phyloP scores from a whole-genome alignment of 495 filamentous ascomycete genomes.

The Podospora pseudopauciseta region DNA sequence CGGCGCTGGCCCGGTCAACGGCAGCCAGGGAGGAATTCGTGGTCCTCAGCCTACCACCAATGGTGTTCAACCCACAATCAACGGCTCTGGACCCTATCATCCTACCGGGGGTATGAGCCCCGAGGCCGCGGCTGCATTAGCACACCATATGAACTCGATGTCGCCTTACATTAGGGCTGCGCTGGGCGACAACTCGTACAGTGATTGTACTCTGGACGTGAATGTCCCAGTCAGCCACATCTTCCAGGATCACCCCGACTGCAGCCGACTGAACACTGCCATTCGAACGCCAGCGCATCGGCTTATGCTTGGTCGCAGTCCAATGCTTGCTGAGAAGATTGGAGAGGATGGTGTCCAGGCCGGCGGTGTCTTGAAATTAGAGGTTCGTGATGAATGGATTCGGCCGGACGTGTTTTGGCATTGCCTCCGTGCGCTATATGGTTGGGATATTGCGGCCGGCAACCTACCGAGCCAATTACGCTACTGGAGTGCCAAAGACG shows the following conservation, averaged over 20 bases:
- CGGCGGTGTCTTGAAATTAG: slow-evolving; percentile 38
- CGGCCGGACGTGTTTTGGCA: slow-evolving; percentile 47
- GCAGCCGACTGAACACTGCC: slow-evolving; percentile 34
- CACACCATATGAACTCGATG: not conserved
- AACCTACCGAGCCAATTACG: slow-evolving; percentile 21
- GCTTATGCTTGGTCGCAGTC: slow-evolving; percentile 51
- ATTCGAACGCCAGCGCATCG: slow-evolving; percentile 48
- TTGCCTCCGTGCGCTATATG: slow-evolving; percentile 49
- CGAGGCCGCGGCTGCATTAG: not conserved
- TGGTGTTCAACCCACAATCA: not conserved
- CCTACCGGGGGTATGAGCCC: not conserved
- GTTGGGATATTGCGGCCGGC: slow-evolving; percentile 28
- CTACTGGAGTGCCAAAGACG: slow-evolving; percentile 33
- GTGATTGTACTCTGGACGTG: slow-evolving; percentile 50
- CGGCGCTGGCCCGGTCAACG: not conserved
- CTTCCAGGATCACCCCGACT: slow-evolving; percentile 45
- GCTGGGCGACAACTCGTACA: slow-evolving; percentile 39
- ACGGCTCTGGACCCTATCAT: not conserved
- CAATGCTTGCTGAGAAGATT: slow-evolving; percentile 32
- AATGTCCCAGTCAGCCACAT: slow-evolving; percentile 36
- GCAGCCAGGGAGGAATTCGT: no score
- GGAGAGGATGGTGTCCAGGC: slow-evolving; percentile 18
- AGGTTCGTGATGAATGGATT: slow-evolving; percentile 46
- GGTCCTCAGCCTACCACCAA: not conserved
- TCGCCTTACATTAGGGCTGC: slow-evolving; percentile 30